Base-by-base conservation (phyloP, 2,329 filamentous ascomycete species). In the Sporothrix phasma region DNA sequence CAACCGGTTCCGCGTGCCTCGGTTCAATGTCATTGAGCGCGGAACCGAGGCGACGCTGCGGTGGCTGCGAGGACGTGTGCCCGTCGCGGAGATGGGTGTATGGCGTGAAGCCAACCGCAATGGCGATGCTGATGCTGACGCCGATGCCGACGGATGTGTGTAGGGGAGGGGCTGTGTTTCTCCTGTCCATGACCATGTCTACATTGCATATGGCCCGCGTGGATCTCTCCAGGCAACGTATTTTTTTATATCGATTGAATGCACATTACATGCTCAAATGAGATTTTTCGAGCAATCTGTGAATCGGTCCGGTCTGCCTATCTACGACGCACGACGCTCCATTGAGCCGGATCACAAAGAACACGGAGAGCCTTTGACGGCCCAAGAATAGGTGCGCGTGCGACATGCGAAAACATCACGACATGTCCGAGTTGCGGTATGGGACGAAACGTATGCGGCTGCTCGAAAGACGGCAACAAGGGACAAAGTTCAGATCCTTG, bases 1-100 rank as follows among this genome's bases (percentile, higher is more conserved):
- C 0, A 97, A 97, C 73, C 82, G 86, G 37, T 97, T 97, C 76
- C 82, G 90, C 37, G 91, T 97, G 37, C 93, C 93, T 0, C 85
- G 89, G 64, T 92, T 88, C 78, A 89, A 88, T 67, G 83, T 96
- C 6, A 77, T 97, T 56, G 89, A 93, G 66, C 89, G 91, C 67
- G 93, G 93, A 0, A 97, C 92, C 0, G 91, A 96, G 70, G 88
- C 90, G 2, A 87, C 91, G 0, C 77, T 97, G 68, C 81, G 86
- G 59, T 96, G 91, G 88, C 75, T 97, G 60, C 83, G 89, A 66
- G 88, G 90, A 31, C 83, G 88, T 63, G 88, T 96, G 41, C 86
- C 89, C 0, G 78, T 81, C 1, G 81, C 79, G 0, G 83, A 85
- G 70, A 83, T 81, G 81, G 79, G 74, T 0, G 76, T 77, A n/a